These are phyloP conservation scores for Amauroascus verrucosus DNA, from an alignment of 2,329 filamentous ascomycete genomes.

Conservation along the genomic window DNA sequence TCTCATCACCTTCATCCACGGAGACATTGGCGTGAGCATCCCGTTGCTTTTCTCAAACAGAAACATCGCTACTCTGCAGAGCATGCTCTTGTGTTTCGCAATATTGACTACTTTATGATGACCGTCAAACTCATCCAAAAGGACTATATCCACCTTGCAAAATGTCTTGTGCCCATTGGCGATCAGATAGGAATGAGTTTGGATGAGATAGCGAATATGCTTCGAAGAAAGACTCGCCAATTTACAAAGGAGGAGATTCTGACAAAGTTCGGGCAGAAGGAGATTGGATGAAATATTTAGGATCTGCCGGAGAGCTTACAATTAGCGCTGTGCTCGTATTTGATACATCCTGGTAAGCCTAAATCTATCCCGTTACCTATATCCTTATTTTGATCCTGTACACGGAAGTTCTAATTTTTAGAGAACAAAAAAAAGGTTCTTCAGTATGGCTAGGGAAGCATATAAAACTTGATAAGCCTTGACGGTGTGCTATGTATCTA, in stretches of 20 bases:
- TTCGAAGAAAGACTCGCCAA: conserved; percentile 53
- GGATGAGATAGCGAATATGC: conserved; percentile 52
- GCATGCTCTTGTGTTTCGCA: conserved; percentile 64
- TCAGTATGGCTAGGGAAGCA: too few species aligned
- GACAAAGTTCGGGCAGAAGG: conserved; percentile 41
- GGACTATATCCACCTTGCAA: conserved; percentile 60
- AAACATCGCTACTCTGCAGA: conserved; percentile 58
- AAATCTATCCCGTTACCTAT: too few species aligned
- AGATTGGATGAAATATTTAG: neutral
- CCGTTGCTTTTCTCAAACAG: conserved; percentile 58
- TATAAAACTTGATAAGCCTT: too few species aligned
- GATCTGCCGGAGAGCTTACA: too few species aligned
- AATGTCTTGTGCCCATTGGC: conserved; percentile 63
- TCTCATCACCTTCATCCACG: conserved; percentile 69
- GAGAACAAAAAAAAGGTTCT: too few species aligned
- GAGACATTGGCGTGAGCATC: conserved; percentile 74
- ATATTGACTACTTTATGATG: conserved; percentile 72
- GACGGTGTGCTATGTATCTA: too few species aligned
- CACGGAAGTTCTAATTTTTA: too few species aligned
- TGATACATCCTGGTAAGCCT: too few species aligned
- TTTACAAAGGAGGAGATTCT: conserved; percentile 57
- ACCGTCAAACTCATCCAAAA: conserved; percentile 58
- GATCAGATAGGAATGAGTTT: conserved; percentile 57
- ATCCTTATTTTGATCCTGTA: too few species aligned
- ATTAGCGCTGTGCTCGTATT: too few species aligned